Evolutionary conservation across 441 rosid genomes (phyloP).

Genomic region (Sinapis alba): DNA sequence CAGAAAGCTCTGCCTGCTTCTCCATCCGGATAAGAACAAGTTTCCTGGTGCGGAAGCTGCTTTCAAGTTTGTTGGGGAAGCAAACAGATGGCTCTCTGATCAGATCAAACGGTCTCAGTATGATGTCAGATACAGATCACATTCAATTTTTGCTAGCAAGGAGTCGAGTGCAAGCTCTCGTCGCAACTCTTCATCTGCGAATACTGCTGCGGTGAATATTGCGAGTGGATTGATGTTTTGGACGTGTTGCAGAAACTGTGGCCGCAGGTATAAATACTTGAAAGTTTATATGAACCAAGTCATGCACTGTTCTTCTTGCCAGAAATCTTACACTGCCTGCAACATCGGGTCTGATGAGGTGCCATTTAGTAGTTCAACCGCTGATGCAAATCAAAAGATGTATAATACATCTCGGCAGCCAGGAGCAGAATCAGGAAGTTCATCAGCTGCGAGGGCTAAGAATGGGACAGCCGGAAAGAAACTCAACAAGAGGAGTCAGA

Average conservation of each 20-base stretch:
- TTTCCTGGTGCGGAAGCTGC: constrained; percentile 71
- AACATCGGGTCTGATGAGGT: constrained; percentile 40
- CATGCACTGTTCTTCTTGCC: constrained; percentile 51
- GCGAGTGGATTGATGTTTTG: constrained; percentile 43
- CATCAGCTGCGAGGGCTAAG: constrained; percentile 24
- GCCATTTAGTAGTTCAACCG: constrained; percentile 38
- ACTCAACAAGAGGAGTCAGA: constrained; percentile 12
- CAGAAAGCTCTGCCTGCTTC: constrained; percentile 63
- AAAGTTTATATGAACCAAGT: constrained; percentile 34
- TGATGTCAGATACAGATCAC: constrained; percentile 51
- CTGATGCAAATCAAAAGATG: constrained; percentile 44
- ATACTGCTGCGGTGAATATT: constrained; percentile 26
- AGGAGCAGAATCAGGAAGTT: constrained; percentile 27
- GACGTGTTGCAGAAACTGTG: constrained; percentile 58
- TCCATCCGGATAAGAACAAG: constrained; percentile 73
- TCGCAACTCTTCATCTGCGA: constrained; percentile 27
- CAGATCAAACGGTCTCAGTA: constrained; percentile 44
- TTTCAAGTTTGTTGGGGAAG: constrained; percentile 74
- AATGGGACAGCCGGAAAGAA: constrained; percentile 14
- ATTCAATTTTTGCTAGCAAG: constrained; percentile 21
- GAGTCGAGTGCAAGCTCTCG: constrained; percentile 34
- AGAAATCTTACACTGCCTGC: constrained; percentile 43
- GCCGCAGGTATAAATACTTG: constrained; percentile 44
- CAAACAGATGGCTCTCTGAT: constrained; percentile 54
- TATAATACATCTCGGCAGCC: constrained; percentile 38